Base-by-base conservation (phyloP, 371 early-diverging fungal species). In the Edhazardia aedis region DNA sequence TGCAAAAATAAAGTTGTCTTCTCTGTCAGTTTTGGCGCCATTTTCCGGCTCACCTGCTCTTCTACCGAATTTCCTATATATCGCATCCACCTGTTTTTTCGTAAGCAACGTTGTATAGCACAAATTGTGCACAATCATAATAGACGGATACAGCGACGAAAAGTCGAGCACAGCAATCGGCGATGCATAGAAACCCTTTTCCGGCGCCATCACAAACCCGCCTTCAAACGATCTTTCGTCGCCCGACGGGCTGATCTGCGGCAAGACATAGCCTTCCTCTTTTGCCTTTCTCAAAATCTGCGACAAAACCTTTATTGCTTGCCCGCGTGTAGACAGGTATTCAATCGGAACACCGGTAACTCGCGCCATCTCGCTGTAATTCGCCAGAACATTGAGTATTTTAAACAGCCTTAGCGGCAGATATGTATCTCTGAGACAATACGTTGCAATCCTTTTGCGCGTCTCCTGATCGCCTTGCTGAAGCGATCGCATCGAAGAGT, bases 101-200 rank as follows among this genome's bases (percentile, higher is more conserved):
- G 12, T 40, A 0, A 93, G 58, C 27, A 88, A 75, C 0, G 99
- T 94, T 0, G 92, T 86, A 69, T 98, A 98, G 69, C 99, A 98
- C 18, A 98, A 74, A 64, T 98, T 98, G 67, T 93, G 89, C 3
- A 90, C 92, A 80, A 94, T 94, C 88, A 98, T 98, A 63, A 98
- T 98, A 7, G 93, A 91, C 7, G 99, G 99, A 71, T 98, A 98
- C 67, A 98, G 78, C 0, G 93, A 92, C 0, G 82, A 83, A 73
- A 96, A 98, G 79, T 98, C 99, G 19, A 98, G 78, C 0, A 96
- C 94, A 4, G 95, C 86, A 58, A 98, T 88, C 0, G 94, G 94
- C 1, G 78, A 74, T 51, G 83, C 80, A 65, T 96, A 95, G 62
- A 83, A 98, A 7, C 94, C 99, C 61, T 78, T 83, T 40, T 78